Conservation (phyloP, 1,284 basidiomycete species). For the Schizophyllum commune region DNA sequence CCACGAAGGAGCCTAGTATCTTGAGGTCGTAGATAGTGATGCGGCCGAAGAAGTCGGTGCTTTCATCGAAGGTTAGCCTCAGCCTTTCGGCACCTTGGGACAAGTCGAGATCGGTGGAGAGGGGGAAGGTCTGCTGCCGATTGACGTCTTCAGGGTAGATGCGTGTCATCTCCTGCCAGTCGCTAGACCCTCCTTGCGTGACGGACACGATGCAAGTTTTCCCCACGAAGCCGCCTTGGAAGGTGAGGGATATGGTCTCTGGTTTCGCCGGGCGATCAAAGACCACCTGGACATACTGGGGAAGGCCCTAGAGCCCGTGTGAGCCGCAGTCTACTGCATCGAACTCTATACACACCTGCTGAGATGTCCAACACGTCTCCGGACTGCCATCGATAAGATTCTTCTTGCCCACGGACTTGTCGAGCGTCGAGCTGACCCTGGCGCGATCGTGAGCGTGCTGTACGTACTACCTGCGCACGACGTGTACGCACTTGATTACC, state of each 20-base stretch:
- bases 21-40: conserved; percentile 64
- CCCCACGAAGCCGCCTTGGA: conserved; percentile 80
- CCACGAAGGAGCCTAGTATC: conserved; percentile 32
- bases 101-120: conserved; percentile 12
- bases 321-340: conserved; percentile 6
- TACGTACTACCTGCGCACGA: background rate
- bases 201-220: conserved; percentile 48
- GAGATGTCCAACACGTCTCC: conserved; percentile 81
- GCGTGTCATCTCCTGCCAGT: conserved; percentile 42
- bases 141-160: conserved; percentile 76
- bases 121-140: conserved; percentile 55
- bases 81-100: conserved; percentile 33
- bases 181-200: conserved; percentile 15
- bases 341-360: conserved; percentile 43
- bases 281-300: conserved; percentile 61
- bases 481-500: conserved; percentile 40
- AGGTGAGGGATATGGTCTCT: conserved; percentile 51
- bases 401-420: conserved; percentile 69
- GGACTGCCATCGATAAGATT: conserved; percentile 60
- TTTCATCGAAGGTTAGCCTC: conserved; percentile 66
- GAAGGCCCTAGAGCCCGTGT: conserved; percentile 46
- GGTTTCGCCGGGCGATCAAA: conserved; percentile 50
- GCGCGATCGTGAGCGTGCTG: background rate
- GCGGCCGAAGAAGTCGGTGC: conserved; percentile 74
- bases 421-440: conserved; percentile 80